Evolutionary conservation across 1,139 yeast species (phyloP).

Genomic region (Trichomonascaceae sp.): DNA sequence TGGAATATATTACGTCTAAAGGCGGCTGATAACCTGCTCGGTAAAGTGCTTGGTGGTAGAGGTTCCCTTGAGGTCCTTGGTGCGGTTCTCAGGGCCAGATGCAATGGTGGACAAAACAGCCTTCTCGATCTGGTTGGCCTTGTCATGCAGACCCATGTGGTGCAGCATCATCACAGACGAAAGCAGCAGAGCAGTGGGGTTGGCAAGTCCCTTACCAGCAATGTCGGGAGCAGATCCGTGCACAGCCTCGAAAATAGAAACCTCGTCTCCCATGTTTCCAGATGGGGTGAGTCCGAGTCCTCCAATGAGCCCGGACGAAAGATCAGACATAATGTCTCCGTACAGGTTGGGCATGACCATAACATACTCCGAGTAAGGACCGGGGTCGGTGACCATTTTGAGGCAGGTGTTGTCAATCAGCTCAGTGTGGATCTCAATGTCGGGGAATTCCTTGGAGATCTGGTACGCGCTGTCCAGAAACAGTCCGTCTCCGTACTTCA

Average conservation of each 20-base stretch:
- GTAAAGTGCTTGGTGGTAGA: constrained; percentile 85
- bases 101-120: constrained; percentile 92
- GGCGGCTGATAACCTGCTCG: constrained; percentile 55
- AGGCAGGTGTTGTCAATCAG: constrained; percentile 92
- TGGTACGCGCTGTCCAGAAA: constrained; percentile 87
- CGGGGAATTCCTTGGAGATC: constrained; percentile 85
- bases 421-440: constrained; percentile 68
- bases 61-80: constrained; percentile 91
- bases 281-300: constrained; percentile 98
- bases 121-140: constrained; percentile 72
- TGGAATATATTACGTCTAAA: too few species aligned
- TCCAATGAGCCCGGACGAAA: constrained; percentile 95
- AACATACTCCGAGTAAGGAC: constrained; percentile 69
- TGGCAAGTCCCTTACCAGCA: constrained; percentile 95
- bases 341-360: constrained; percentile 99
- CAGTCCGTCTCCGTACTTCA: constrained; percentile 96
- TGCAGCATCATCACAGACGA: constrained; percentile 98
- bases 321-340: constrained; percentile 94
- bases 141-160: constrained; percentile 79
- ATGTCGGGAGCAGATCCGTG: constrained; percentile 99
- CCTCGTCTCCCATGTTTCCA: constrained; percentile 97
- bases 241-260: constrained; percentile 96
- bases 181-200: constrained; percentile 93
- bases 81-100: constrained; percentile 85
- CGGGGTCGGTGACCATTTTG: constrained; percentile 80